These are phyloP conservation scores for Lonicera japonica DNA, from an alignment of 129 eudicot species.

Conservation along the genomic window DNA sequence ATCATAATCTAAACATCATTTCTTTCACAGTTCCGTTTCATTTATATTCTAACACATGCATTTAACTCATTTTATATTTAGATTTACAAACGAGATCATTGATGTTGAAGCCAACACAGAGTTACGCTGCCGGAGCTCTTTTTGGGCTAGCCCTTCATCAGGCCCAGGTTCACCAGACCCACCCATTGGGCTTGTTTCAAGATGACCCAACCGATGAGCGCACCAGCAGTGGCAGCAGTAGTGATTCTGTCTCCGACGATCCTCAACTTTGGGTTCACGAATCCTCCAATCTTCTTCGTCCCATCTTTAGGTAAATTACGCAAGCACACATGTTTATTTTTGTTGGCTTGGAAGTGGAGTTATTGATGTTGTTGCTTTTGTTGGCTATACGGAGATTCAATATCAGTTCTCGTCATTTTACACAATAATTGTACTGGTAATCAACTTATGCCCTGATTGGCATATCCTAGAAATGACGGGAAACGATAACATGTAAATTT, in stretches of 20 bases:
- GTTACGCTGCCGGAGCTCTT: slow-evolving; percentile 83
- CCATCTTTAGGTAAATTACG: slow-evolving; percentile 56
- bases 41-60: no score
- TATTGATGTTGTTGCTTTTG: no score
- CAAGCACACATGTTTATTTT: not conserved
- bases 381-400: no score
- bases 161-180: slow-evolving; percentile 77
- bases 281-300: slow-evolving; percentile 68
- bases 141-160: slow-evolving; percentile 80
- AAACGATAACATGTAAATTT: no score
- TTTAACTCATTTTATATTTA: no score
- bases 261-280: slow-evolving; percentile 75
- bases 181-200: slow-evolving; percentile 43
- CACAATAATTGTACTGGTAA: no score
- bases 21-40: not conserved
- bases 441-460: no score
- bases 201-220: slow-evolving; percentile 32
- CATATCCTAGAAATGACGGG: no score
- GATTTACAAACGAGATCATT: slow-evolving; percentile 22
- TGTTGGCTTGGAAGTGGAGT: not conserved
- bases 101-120: slow-evolving; percentile 58
- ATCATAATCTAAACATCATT: no score
- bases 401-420: no score
- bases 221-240: slow-evolving; percentile 37
- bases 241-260: slow-evolving; percentile 66